Percentiles rank a stretch among this genome's conserved stretches.
These are phyloP conservation scores for Diaporthe nobilis DNA, from an alignment of 2,329 filamentous ascomycete genomes.

Conservation along the genomic window DNA sequence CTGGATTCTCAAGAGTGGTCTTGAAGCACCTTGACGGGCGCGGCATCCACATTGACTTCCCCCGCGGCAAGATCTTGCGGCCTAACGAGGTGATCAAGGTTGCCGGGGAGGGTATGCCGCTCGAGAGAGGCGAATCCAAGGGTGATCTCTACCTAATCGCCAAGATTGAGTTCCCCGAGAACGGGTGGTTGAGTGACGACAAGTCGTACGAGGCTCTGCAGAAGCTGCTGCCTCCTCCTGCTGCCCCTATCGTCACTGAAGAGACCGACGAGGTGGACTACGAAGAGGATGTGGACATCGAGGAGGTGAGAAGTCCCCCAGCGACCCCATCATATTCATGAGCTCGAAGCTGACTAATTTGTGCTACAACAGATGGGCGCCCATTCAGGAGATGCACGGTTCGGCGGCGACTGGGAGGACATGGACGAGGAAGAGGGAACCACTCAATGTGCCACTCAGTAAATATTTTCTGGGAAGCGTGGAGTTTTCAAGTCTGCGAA, in stretches of 20 bases:
- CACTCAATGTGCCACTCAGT: slow-evolving; percentile 82
- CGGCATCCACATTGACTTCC: slow-evolving; percentile 85
- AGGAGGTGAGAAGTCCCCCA: slow-evolving; percentile 71
- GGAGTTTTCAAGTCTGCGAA: slow-evolving; percentile 18
- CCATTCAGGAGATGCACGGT: slow-evolving; percentile 77
- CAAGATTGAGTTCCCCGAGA: slow-evolving; percentile 89
- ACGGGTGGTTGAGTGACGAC: slow-evolving; percentile 85
- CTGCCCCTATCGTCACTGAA: slow-evolving; percentile 75
- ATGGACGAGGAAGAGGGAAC: slow-evolving; percentile 77
- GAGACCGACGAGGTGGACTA: slow-evolving; percentile 90
- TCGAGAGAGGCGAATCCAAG: slow-evolving; percentile 85
- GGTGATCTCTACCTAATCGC: slow-evolving; percentile 92
- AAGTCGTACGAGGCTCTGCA: slow-evolving; percentile 77
- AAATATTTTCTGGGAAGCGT: slow-evolving; percentile 50
- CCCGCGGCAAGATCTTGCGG: slow-evolving; percentile 84
- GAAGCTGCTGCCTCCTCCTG: slow-evolving; percentile 80
- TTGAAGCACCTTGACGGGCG: slow-evolving; percentile 94
- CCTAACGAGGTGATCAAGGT: slow-evolving; percentile 91
- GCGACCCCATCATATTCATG: background rate
- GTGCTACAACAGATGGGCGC: slow-evolving; percentile 73
- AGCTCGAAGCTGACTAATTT: slow-evolving; percentile 34
- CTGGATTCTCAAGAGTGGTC: slow-evolving; percentile 91
- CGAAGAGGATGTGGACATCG: slow-evolving; percentile 85
- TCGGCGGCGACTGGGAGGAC: slow-evolving; percentile 77
- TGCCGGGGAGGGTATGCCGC: slow-evolving; percentile 92